A percentile compares a stretch with the other conserved stretches of the same genome.
These are phyloP conservation scores for Tolypocladium pustulatum DNA, from an alignment of 2,329 filamentous ascomycete genomes.

Conservation along the genomic window DNA sequence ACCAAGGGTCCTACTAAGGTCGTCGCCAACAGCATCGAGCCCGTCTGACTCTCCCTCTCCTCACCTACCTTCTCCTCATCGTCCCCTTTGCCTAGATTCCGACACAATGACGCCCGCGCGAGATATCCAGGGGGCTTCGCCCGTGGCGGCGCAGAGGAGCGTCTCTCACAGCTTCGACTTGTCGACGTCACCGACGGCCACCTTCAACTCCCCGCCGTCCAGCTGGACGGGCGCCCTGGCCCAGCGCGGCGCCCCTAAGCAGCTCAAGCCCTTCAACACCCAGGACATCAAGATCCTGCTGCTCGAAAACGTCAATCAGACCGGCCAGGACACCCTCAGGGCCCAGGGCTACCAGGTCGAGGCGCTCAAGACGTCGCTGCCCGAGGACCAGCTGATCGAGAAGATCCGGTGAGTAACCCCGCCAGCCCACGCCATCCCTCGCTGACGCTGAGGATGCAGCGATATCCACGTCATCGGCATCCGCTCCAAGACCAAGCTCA, in stretches of 20 bases:
- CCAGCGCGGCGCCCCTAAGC: slow-evolving; percentile 45
- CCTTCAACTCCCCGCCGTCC: slow-evolving; percentile 63
- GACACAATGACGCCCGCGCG: slow-evolving; percentile 30
- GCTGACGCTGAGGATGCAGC: slow-evolving; percentile 29
- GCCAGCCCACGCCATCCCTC: neutral
- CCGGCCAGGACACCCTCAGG: slow-evolving; percentile 71
- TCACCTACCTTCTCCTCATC: neutral
- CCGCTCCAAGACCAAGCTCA: slow-evolving; percentile 94
- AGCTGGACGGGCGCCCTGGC: slow-evolving; percentile 42
- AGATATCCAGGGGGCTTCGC: slow-evolving; percentile 32
- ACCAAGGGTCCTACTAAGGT: neutral
- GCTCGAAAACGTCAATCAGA: slow-evolving; percentile 91
- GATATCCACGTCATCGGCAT: slow-evolving; percentile 97
- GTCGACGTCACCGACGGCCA: slow-evolving; percentile 64
- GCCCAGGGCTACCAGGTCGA: slow-evolving; percentile 95
- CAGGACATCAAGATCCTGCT: slow-evolving; percentile 94
- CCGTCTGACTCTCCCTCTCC: neutral
- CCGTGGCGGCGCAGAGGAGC: slow-evolving; percentile 19
- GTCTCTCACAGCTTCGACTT: slow-evolving; percentile 48
- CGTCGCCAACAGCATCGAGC: neutral
- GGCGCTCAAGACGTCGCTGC: slow-evolving; percentile 74
- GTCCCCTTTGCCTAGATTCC: neutral
- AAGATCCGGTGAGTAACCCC: slow-evolving; percentile 72
- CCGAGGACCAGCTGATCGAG: slow-evolving; percentile 88
- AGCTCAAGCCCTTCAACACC: slow-evolving; percentile 89